Conservation (phyloP, 768 basidiomycete genomes). For the Suillus brevipes region DNA sequence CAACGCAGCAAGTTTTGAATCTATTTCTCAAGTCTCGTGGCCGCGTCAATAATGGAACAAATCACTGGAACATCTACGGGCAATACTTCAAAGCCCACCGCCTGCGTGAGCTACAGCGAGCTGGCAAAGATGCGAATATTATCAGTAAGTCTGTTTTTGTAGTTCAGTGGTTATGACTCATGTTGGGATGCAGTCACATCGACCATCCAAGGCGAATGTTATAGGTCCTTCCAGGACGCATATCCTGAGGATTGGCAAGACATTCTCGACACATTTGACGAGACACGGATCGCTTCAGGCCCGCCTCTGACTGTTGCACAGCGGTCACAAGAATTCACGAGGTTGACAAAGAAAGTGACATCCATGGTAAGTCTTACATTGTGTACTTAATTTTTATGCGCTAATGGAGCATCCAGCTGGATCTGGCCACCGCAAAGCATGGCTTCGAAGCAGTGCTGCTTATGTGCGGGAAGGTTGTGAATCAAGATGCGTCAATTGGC, state of each 20-base stretch:
- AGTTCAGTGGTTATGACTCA: neutral
- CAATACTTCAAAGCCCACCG: no score
- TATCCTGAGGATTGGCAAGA: neutral
- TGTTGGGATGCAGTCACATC: neutral
- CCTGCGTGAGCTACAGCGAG: neutral
- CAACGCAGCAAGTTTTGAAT: no score
- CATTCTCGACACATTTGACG: neutral
- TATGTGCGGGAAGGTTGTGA: slow-evolving; percentile 13
- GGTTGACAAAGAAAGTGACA: neutral
- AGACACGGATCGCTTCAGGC: neutral
- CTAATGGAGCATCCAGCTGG: slow-evolving; percentile 3
- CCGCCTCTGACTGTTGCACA: neutral
- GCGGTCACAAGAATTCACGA: neutral
- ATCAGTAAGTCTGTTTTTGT: neutral
- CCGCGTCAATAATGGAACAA: no score
- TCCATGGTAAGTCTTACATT: neutral
- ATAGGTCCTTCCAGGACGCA: neutral
- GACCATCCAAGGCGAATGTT: neutral
- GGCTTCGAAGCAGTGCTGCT: slow-evolving; percentile 13
- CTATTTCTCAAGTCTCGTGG: no score
- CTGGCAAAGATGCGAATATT: neutral
- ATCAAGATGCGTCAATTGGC: slow-evolving; percentile 9
- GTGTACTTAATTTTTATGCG: neutral
- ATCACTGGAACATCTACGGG: no score
- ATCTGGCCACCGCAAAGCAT: slow-evolving; percentile 7